Percentiles rank a stretch among this genome's conserved stretches.
Conservation (phyloP, 2,329 filamentous ascomycete genomes). For the Arthroderma sp. region DNA sequence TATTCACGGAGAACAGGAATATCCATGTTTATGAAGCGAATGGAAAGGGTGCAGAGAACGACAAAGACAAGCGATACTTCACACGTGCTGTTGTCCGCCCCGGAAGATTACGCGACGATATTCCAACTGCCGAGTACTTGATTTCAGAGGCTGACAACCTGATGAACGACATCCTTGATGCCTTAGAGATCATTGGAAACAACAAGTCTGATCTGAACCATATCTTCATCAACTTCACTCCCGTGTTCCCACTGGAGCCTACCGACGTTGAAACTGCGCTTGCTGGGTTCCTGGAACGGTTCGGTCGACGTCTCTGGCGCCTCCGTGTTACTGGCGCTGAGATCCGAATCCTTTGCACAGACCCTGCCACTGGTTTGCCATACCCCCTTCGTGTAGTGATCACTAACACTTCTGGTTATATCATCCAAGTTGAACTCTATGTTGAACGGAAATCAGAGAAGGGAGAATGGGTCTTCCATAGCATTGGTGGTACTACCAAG, state of each 20-base stretch:
- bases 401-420: conserved; percentile 95
- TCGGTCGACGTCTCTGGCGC: conserved; percentile 87
- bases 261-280: conserved; percentile 84
- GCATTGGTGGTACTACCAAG: conserved; percentile 87
- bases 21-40: conserved; percentile 97
- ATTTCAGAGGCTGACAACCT: conserved; percentile 93
- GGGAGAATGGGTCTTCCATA: conserved; percentile 97
- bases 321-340: conserved; percentile 94
- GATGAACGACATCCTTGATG: conserved; percentile 95
- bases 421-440: conserved; percentile 95
- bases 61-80: conserved; percentile 76
- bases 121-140: conserved; percentile 95
- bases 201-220: conserved; percentile 99
- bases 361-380: conserved; percentile 66
- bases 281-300: conserved; percentile 89
- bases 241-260: conserved; percentile 84
- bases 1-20: conserved; percentile 98
- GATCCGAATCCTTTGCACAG: conserved; percentile 96
- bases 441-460: conserved; percentile 96
- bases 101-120: conserved; percentile 88
- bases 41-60: conserved; percentile 73
- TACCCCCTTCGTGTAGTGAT: conserved; percentile 93
- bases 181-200: conserved; percentile 95
- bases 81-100: conserved; percentile 90
- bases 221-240: conserved; percentile 99